These are phyloP conservation scores for Penicillium concentricum DNA, from an alignment of 2,329 filamentous ascomycete species.

Conservation along the genomic window DNA sequence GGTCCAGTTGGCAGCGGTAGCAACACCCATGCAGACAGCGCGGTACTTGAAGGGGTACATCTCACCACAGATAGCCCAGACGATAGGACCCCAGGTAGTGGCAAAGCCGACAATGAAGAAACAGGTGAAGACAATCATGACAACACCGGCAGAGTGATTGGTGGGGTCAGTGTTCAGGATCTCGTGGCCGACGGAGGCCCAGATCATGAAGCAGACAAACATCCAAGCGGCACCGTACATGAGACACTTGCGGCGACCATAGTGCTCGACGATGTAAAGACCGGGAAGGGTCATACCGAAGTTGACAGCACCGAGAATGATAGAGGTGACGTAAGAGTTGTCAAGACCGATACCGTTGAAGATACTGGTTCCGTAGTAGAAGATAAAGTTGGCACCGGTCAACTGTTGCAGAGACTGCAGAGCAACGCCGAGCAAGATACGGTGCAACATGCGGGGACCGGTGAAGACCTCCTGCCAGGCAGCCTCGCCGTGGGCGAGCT, in stretches of 20 bases:
- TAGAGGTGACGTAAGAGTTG: slow-evolving; percentile 65
- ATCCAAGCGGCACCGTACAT: slow-evolving; percentile 68
- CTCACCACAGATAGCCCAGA: slow-evolving; percentile 48
- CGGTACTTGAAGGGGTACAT: slow-evolving; percentile 53
- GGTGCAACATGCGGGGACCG: slow-evolving; percentile 50
- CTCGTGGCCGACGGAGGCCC: slow-evolving; percentile 59
- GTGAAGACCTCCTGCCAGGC: slow-evolving; percentile 48
- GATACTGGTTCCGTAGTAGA: slow-evolving; percentile 58
- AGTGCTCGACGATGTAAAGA: slow-evolving; percentile 68
- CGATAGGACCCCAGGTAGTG: slow-evolving; percentile 65
- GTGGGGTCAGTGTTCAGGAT: slow-evolving; percentile 40
- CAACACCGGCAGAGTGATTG: slow-evolving; percentile 56
- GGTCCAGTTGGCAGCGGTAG: slow-evolving; percentile 74
- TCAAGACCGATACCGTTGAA: slow-evolving; percentile 66
- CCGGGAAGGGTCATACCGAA: slow-evolving; percentile 66
- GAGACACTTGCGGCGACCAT: slow-evolving; percentile 66
- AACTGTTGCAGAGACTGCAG: slow-evolving; percentile 51
- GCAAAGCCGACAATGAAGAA: slow-evolving; percentile 75
- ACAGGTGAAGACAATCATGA: slow-evolving; percentile 71
- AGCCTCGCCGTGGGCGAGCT: slow-evolving; percentile 43
- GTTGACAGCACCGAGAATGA: slow-evolving; percentile 69
- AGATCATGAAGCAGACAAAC: slow-evolving; percentile 60
- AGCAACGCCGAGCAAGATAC: slow-evolving; percentile 45
- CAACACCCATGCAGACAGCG: slow-evolving; percentile 74
- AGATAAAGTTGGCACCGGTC: slow-evolving; percentile 52